Conservation (phyloP, 805 yeast genomes). For the Yarrowia sp. region DNA sequence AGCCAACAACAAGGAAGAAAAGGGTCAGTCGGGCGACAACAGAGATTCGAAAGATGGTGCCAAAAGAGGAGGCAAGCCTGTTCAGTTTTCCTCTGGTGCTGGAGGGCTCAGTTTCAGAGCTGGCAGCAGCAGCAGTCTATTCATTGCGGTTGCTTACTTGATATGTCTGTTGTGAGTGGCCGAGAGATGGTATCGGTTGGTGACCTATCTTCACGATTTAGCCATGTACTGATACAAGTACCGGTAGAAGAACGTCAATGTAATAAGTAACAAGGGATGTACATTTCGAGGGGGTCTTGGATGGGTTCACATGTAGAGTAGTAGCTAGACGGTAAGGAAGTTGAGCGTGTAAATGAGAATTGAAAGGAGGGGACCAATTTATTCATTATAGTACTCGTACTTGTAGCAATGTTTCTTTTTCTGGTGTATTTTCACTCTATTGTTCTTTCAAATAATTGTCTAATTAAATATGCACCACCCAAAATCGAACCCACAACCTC, state of each 20-base stretch:
- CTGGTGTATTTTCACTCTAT: no score
- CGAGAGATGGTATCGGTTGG: not conserved
- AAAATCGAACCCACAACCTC: not conserved
- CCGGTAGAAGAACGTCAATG: not conserved
- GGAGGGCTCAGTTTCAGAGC: conserved; percentile 18
- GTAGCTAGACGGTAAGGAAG: no score
- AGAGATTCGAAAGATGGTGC: not conserved
- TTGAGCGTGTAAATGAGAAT: no score
- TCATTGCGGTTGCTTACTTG: conserved; percentile 30
- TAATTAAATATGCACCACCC: not conserved
- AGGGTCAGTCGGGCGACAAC: not conserved
- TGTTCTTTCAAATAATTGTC: no score
- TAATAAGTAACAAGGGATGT: not conserved
- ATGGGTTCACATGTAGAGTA: no score
- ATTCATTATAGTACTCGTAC: no score
- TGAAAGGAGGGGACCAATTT: no score
- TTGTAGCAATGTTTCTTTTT: no score
- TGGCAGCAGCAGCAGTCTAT: conserved; percentile 33
- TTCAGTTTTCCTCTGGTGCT: conserved; percentile 3
- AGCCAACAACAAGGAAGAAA: not conserved
- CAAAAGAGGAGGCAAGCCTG: not conserved
- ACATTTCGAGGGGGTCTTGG: not conserved
- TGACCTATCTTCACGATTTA: not conserved
- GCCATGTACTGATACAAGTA: not conserved
- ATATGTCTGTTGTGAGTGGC: conserved; percentile 12